Base-by-base conservation (phyloP, 345 rosid species). In the Corymbia maculata region DNA sequence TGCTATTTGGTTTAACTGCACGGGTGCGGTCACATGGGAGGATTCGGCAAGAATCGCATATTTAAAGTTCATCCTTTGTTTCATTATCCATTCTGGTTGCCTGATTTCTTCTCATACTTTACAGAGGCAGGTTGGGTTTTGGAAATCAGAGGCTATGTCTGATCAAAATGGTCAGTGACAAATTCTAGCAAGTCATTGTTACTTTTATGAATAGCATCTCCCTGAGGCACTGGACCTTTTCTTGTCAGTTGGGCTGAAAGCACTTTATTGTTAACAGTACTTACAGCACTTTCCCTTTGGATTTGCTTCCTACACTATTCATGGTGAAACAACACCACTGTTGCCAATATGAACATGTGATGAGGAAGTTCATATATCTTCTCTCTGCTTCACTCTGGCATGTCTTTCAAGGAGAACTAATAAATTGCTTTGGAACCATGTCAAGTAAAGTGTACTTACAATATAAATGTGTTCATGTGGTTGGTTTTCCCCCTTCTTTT, bases 81-180 rank as follows among this genome's bases (percentile, higher is more conserved):
- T 66, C 13, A 8, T 75, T 75, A 75, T 75, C 49, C 49, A 42
- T 42, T 42, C 49, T 36, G 42, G 49, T 75, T 12, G 13, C 49
- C 84, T 75, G 84, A 75, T 66, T 91, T 64, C 86, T 86, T 87
- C 90, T 44, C 89, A 49, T 61, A 68, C 28, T 13, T 92, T 85
- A 90, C 93, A 92, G 93, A 89, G 92, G 88, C 93, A 91, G 89
- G 90, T 93, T 26, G 94, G 94, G 52, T 92, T 92, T 87, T 92
- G 93, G 94, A 94, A 90, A 89, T 88, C 91, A 26, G 92, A 93
- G 82, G 52, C 89, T 44, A 24, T 88, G 87, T 89, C 90, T 70
- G 92, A 90, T 88, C 92, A 86, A 51, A 88, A 88, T 85, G 93
- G 94, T 93, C 66, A 90, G 96, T 92, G 86, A 85, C 45, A 52